phyloP scores from a whole-genome alignment of 441 rosid genomes.

The Arabidopsis lyrata region DNA sequence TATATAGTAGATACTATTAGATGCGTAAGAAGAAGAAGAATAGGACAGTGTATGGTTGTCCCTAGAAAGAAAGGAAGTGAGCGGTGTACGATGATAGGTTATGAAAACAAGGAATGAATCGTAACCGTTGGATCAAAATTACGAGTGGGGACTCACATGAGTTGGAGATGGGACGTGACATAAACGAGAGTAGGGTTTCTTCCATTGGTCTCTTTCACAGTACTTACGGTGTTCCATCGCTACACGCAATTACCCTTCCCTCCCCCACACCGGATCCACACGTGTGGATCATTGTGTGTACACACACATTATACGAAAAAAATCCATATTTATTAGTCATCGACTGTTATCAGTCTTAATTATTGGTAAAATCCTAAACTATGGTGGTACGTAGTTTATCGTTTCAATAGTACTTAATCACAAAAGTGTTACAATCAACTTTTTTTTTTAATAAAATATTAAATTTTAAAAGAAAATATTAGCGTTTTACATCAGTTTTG shows the following conservation, averaged over 20 bases:
- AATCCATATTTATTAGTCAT: background rate
- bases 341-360: no score
- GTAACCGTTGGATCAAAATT: slow-evolving; percentile 39
- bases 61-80: slow-evolving; percentile 29
- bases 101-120: slow-evolving; percentile 36
- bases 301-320: background rate
- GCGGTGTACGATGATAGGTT: slow-evolving; percentile 46
- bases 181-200: slow-evolving; percentile 33
- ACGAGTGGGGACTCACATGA: slow-evolving; percentile 23
- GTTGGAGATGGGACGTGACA: slow-evolving; percentile 46
- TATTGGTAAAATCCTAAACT: no score
- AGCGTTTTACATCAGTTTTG: no score
- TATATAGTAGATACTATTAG: background rate
- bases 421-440: no score
- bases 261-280: slow-evolving; percentile 28
- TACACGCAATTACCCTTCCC: slow-evolving; percentile 38
- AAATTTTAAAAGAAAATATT: no score
- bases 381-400: no score
- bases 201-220: slow-evolving; percentile 46
- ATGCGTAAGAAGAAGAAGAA: slow-evolving; percentile 26
- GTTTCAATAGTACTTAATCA: no score
- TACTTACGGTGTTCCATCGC: slow-evolving; percentile 46
- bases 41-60: slow-evolving; percentile 43
- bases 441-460: no score
- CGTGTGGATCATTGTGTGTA: slow-evolving; percentile 21